phyloP scores from a whole-genome alignment of 2,329 filamentous ascomycete genomes.

The Arthrinium phaeospermum region DNA sequence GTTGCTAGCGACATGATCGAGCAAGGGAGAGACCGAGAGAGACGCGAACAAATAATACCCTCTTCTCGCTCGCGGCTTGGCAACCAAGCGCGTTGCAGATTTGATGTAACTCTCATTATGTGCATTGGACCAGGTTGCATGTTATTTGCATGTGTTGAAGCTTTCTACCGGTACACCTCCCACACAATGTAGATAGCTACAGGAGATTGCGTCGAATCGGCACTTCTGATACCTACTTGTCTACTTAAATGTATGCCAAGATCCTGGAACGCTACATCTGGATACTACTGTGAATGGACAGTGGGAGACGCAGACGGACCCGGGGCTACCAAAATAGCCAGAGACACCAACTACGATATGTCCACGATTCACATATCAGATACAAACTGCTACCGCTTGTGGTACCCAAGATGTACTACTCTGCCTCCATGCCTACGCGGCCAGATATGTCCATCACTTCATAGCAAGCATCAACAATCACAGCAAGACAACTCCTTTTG shows the following conservation, averaged over 20 bases:
- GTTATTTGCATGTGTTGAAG: not conserved
- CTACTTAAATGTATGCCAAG: not conserved
- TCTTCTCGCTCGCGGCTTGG: not conserved
- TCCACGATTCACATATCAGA: not conserved
- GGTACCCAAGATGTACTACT: not conserved
- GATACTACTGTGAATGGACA: conserved; percentile 1
- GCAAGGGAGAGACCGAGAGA: not conserved
- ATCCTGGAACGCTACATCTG: not conserved
- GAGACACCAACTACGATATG: not conserved
- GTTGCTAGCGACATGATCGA: not conserved
- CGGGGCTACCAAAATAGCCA: not conserved
- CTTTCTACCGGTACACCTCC: not conserved
- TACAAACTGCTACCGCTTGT: not conserved
- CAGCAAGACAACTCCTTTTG: not conserved
- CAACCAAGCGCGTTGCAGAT: conserved; percentile 9
- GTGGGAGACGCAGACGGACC: conserved; percentile 11
- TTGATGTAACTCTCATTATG: conserved; percentile 14
- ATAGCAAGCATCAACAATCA: not conserved
- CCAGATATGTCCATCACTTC: not conserved
- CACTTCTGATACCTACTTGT: not conserved
- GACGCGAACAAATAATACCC: not conserved
- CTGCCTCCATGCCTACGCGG: not conserved
- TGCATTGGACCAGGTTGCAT: not conserved
- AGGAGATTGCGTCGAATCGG: conserved; percentile 8
- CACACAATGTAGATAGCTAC: not conserved